phyloP scores from a whole-genome alignment of 2,329 filamentous ascomycete species.

The Nakataea oryzae region DNA sequence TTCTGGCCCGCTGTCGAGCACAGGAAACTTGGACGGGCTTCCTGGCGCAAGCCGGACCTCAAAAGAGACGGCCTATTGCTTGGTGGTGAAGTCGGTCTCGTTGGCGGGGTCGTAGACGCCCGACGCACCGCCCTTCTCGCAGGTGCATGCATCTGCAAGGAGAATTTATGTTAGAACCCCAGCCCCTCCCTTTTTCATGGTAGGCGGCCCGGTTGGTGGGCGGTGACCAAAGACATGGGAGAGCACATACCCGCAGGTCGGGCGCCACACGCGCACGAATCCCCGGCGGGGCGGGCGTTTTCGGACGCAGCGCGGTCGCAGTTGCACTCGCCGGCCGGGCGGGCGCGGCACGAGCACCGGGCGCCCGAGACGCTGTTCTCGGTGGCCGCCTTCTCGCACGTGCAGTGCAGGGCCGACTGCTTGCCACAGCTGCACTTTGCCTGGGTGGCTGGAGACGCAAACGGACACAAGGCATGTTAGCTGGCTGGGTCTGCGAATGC shows the following conservation, averaged over 20 bases:
- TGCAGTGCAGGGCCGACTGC: conserved; percentile 77
- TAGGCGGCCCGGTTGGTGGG: not conserved
- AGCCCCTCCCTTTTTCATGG: not conserved
- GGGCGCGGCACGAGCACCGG: conserved; percentile 74
- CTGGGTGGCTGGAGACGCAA: conserved; percentile 43
- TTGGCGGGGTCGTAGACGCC: conserved; percentile 47
- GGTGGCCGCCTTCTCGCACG: conserved; percentile 61
- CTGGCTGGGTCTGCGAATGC: not conserved
- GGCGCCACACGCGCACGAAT: conserved; percentile 67
- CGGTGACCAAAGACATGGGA: not conserved
- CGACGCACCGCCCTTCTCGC: conserved; percentile 52
- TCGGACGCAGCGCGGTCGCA: conserved; percentile 64
- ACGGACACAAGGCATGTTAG: not conserved
- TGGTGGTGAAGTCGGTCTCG: conserved; percentile 84
- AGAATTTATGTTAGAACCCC: not conserved
- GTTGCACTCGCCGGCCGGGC: conserved; percentile 71
- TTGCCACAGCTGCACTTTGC: conserved; percentile 83
- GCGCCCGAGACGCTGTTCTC: conserved; percentile 69
- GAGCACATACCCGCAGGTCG: conserved; percentile 53
- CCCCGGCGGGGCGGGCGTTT: conserved; percentile 51
- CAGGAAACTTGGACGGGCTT: not conserved
- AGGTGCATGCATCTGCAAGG: conserved; percentile 60
- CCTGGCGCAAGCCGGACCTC: not conserved
- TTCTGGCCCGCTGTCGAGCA: not conserved
- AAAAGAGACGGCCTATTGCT: conserved; percentile 26